Evolutionary conservation across 306 rosid species (phyloP), one percentile per base, ranked within the genome.

Genomic region (Sophora flavescens): DNA sequence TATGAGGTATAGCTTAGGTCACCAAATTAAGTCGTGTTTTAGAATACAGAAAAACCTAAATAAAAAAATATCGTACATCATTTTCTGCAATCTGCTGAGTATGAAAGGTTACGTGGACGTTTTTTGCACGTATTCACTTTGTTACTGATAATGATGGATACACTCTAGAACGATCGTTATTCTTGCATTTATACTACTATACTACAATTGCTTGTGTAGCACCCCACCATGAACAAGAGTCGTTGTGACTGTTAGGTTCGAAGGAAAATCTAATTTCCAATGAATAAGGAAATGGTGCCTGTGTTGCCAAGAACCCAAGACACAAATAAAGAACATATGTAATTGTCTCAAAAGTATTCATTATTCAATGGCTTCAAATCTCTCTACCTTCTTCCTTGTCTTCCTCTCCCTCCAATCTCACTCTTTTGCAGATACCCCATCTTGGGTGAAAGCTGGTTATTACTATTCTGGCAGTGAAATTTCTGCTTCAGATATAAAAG

Each of bases 381-480:
- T 71, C n/a, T 12, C 8, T 16, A 4, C 18, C 36, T 3, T 35
- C 76, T 68, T 60, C 68, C 12, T 76, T 8, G 2, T 45, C 68
- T 62, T 74, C 69, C 33, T 66, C 38, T 45, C 58, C 75, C 62
- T 84, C 15, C 56, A 60, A 36, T 54, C 66, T 70, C 74, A 76
- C 6, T 53, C 70, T 13, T 16, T 17, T 26, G 52, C 74, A 8
- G 53, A 70, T 5, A 33, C 68, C 14, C 56, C 75, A 0, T 35
- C 66, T 0, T 80, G 80, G 85, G 76, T 84, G 16, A 80, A 36
- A 67, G 84, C 87, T 5, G 87, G 87, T 26, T 84, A 84, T 11
- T 72, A 70, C 66, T 77, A 72, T 26, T 70, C 77, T 2, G 80
- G 61, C 35, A 77, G 3, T 16, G 80, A 77, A 45, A 61, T 78